Evolutionary conservation across 768 basidiomycete species (phyloP).

Genomic region (Kwoniella botswanensis): DNA sequence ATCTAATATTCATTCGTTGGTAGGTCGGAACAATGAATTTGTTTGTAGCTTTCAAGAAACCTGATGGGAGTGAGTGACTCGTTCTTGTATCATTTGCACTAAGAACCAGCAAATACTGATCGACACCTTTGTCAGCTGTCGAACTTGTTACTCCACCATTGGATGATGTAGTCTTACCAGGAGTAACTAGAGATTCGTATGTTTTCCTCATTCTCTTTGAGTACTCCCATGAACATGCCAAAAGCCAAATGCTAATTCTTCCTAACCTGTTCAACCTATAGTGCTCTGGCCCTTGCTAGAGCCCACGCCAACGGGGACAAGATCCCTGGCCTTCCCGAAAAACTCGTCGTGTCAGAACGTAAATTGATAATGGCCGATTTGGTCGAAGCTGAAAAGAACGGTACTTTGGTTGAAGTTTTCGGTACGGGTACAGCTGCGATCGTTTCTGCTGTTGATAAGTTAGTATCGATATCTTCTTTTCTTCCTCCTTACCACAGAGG

Average conservation of each 20-base stretch:
- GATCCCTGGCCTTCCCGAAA: constrained; percentile 61
- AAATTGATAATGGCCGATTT: constrained; percentile 68
- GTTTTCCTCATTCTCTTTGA: no score
- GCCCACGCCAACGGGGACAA: constrained; percentile 65
- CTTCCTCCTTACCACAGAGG: no score
- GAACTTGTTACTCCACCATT: constrained; percentile 88
- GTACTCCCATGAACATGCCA: no score
- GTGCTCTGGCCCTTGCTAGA: constrained; percentile 70
- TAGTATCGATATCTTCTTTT: constrained; percentile 25
- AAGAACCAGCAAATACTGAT: no score
- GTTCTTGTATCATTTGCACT: no score
- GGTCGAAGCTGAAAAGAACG: constrained; percentile 62
- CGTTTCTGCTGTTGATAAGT: constrained; percentile 57
- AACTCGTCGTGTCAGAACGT: constrained; percentile 66
- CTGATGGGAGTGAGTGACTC: constrained; percentile 61
- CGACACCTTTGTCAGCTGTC: constrained; percentile 60
- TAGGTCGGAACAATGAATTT: constrained; percentile 82
- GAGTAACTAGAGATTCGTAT: constrained; percentile 81
- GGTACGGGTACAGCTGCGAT: constrained; percentile 74
- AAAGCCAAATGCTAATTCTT: no score
- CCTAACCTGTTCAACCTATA: no score
- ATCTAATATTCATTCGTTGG: background rate
- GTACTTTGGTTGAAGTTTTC: constrained; percentile 77
- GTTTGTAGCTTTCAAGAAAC: constrained; percentile 69
- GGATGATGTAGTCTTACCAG: constrained; percentile 89